A percentile compares a stretch with the other conserved stretches of the same genome.
Evolutionary conservation across 768 basidiomycete genomes (phyloP).

Genomic region (Russula lepida): DNA sequence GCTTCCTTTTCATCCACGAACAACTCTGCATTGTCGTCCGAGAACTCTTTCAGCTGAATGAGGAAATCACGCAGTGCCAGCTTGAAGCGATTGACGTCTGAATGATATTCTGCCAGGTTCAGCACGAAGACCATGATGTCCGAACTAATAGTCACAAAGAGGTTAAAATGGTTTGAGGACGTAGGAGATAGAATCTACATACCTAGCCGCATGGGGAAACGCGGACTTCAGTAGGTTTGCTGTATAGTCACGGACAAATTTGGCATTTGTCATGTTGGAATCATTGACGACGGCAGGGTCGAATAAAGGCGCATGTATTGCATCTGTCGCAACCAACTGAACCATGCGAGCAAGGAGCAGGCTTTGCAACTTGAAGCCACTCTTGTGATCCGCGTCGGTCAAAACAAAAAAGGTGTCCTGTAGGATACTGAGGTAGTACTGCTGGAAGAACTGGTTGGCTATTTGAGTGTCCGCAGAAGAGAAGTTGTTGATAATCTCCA

Average conservation of each 20-base stretch:
- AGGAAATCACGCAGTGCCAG: conserved; percentile 93
- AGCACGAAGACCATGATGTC: conserved; percentile 66
- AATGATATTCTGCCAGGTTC: conserved; percentile 61
- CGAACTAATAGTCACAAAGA: conserved; percentile 34
- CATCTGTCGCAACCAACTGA: conserved; percentile 78
- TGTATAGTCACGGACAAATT: conserved; percentile 79
- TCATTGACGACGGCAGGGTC: conserved; percentile 68
- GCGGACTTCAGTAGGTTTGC: conserved; percentile 79
- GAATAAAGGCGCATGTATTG: conserved; percentile 76
- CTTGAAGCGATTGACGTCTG: conserved; percentile 87
- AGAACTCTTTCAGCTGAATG: conserved; percentile 96
- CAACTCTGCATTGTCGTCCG: conserved; percentile 86
- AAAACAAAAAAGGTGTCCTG: conserved; percentile 97
- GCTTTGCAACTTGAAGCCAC: conserved; percentile 93
- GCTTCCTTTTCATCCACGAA: conserved; percentile 92
- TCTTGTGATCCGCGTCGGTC: conserved; percentile 98
- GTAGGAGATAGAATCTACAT: conserved; percentile 26
- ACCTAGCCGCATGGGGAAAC: conserved; percentile 90
- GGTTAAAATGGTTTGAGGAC: not conserved
- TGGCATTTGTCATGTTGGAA: conserved; percentile 63
- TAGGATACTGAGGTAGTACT: conserved; percentile 86
- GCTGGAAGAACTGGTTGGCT: conserved; percentile 90
- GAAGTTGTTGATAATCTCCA: conserved; percentile 95
- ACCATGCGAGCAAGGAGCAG: conserved; percentile 89
- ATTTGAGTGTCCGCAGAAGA: conserved; percentile 69